Conservation (phyloP, 2,329 filamentous ascomycete genomes). For the Mollisiaceae sp. region DNA sequence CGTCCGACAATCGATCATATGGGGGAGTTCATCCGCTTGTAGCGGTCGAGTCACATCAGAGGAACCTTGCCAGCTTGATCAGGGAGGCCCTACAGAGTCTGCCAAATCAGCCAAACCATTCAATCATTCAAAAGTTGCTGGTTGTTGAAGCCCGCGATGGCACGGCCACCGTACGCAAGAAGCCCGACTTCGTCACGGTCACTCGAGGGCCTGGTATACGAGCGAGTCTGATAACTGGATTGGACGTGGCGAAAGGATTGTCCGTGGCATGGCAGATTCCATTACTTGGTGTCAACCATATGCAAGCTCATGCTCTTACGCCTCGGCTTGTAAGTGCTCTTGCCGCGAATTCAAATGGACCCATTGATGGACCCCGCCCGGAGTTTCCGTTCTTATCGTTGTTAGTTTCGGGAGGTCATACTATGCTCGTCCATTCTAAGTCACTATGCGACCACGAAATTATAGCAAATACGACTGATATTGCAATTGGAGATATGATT, state of each 20-base stretch:
- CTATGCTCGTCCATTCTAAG: slow-evolving; percentile 78
- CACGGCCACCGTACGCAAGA: slow-evolving; percentile 43
- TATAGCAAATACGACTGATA: slow-evolving; percentile 74
- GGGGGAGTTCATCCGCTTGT: slow-evolving; percentile 80
- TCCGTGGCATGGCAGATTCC: slow-evolving; percentile 83
- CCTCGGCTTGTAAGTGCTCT: slow-evolving; percentile 76
- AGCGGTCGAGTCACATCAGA: slow-evolving; percentile 77
- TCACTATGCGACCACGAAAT: slow-evolving; percentile 72
- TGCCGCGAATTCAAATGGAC: slow-evolving; percentile 31
- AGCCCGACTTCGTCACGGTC: slow-evolving; percentile 84
- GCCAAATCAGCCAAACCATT: slow-evolving; percentile 23
- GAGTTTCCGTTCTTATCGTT: slow-evolving; percentile 85
- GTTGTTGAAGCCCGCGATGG: not conserved
- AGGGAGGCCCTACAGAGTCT: slow-evolving; percentile 64
- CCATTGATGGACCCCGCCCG: slow-evolving; percentile 45
- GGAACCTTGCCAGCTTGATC: slow-evolving; percentile 71
- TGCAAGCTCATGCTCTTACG: slow-evolving; percentile 95
- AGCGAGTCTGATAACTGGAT: slow-evolving; percentile 75
- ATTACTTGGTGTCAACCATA: slow-evolving; percentile 88
- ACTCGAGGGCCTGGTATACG: slow-evolving; percentile 92
- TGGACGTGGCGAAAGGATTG: slow-evolving; percentile 87
- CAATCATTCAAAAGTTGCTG: not conserved
- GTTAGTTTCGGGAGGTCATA: slow-evolving; percentile 91
- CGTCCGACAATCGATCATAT: slow-evolving; percentile 76
- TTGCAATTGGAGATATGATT: slow-evolving; percentile 87